Base-by-base conservation (phyloP, 805 yeast species). In the Nakazawaea wickerhamii region DNA sequence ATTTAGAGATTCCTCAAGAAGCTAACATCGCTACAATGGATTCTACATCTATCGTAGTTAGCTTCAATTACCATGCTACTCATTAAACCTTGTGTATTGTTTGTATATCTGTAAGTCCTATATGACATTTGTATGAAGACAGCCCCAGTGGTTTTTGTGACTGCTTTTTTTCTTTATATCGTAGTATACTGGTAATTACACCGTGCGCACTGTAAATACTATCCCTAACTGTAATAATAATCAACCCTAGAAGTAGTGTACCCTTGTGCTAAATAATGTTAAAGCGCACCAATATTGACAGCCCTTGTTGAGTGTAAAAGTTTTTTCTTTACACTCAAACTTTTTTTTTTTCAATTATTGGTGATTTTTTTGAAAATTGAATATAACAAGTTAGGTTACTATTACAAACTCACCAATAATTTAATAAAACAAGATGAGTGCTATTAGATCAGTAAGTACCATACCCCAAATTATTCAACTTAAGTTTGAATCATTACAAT, bases 1-100 rank as follows among this genome's bases (percentile, higher is more conserved):
- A 66, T 30, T 48, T 66, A 23, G 68, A 64, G 5, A 55, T 55
- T 18, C 79, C 77, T 19, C 49, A 51, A 21, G 65, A 54, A 13
- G 44, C 36, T 13, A 25, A 36, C 14, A 28, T 22, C 15, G 27
- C 23, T 20, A 30, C 40, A 6, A 9, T 30, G 18, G 44, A 36
- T 30, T 10, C 20, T 6, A 25, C 36, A 6, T 14, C 36, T 2
- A 14, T 41, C 11, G 37, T 31, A 38, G 68, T 76, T 13, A 68
- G 66, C 51, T 64, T 68, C 55, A 64, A 59, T 46, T 68, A 64
- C 43, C 32, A 32, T 13, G 21, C 35, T 15, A 27, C 41, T 27
- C 14, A 42, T 20, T 36, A 15, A 31, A 7, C 15, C 5, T 11
- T 28, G 23, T 38, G 35, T 30, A 9, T 32, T 17, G 3, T 25